These are phyloP conservation scores for Coemansia sp. DNA, from an alignment of 192 early-diverging fungal genomes.

Conservation along the genomic window DNA sequence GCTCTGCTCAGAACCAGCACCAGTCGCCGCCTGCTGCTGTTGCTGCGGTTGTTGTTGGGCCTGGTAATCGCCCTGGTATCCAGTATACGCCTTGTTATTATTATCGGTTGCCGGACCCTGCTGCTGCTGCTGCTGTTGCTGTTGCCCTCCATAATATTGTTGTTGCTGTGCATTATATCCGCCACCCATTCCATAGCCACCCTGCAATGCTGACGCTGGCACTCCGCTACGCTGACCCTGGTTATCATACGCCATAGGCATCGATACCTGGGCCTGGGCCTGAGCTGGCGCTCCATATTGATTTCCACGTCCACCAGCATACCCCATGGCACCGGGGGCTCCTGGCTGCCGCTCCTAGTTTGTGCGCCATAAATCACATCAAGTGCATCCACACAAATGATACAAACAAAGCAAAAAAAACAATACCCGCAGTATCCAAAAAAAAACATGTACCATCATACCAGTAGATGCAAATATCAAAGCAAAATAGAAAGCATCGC, in stretches of 20 bases:
- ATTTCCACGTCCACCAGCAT: conserved; percentile 19
- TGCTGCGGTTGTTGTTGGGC: conserved; percentile 26
- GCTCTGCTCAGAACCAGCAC: conserved; percentile 14
- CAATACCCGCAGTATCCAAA: conserved; percentile 8
- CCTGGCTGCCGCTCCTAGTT: conserved; percentile 21
- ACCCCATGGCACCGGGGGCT: conserved; percentile 8
- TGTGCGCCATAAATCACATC: too few species aligned
- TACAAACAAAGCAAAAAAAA: neutral
- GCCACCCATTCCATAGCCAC: conserved; percentile 13
- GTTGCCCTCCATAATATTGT: conserved; percentile 3
- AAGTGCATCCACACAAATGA: neutral
- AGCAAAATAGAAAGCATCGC: neutral
- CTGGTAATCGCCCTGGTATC: conserved; percentile 21
- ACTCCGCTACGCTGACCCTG: conserved; percentile 18
- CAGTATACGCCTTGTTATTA: conserved; percentile 4
- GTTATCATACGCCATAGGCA: conserved; percentile 23
- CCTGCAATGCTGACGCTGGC: conserved; percentile 1
- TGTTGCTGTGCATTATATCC: conserved; percentile 21
- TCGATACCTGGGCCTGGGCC: neutral
- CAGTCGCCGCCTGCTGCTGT: conserved; percentile 18
- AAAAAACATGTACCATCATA: conserved; percentile 6
- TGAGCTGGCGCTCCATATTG: conserved; percentile 6
- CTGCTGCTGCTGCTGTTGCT: conserved; percentile 19
- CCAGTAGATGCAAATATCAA: neutral
- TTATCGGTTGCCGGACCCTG: neutral